Conservation (phyloP, 331 rosid genomes). For the Rosa hybrid region DNA sequence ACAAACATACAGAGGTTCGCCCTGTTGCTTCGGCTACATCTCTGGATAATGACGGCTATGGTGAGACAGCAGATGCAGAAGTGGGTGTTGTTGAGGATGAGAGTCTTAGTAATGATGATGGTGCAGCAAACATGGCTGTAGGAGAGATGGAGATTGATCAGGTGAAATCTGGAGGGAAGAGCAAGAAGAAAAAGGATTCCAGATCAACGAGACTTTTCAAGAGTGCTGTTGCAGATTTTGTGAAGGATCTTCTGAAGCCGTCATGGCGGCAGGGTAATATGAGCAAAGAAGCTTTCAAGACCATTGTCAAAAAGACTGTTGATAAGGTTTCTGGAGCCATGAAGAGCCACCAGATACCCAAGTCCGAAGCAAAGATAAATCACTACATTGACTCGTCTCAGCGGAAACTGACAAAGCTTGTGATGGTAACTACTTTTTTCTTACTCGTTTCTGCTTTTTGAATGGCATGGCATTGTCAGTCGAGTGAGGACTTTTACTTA, state of each 20-base stretch:
- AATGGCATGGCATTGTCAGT: neutral
- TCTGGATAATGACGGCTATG: constrained; percentile 75
- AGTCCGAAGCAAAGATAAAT: constrained; percentile 84
- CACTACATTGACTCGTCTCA: constrained; percentile 89
- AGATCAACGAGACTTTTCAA: constrained; percentile 81
- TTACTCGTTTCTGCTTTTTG: constrained; percentile 6
- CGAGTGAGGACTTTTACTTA: neutral
- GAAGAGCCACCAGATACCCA: constrained; percentile 87
- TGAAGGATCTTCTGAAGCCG: constrained; percentile 90
- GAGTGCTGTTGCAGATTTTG: constrained; percentile 87
- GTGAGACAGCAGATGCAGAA: constrained; percentile 93
- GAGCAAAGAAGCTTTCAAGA: constrained; percentile 99
- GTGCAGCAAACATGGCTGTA: constrained; percentile 39
- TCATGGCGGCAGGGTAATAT: constrained; percentile 99
- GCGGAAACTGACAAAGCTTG: constrained; percentile 92
- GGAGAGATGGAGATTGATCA: constrained; percentile 77
- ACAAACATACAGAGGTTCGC: constrained; percentile 47
- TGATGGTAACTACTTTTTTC: constrained; percentile 63
- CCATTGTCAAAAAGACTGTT: constrained; percentile 96
- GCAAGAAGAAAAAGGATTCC: constrained; percentile 76
- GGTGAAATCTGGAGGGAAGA: constrained; percentile 67
- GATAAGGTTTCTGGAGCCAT: constrained; percentile 98
- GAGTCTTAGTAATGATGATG: constrained; percentile 55
- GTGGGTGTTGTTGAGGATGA: constrained; percentile 75
- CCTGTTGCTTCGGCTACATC: constrained; percentile 79